Percentiles rank a stretch among this genome's conserved stretches.
Conservation (phyloP, 163 green algal genomes). For the Scenedesmus sp. region DNA sequence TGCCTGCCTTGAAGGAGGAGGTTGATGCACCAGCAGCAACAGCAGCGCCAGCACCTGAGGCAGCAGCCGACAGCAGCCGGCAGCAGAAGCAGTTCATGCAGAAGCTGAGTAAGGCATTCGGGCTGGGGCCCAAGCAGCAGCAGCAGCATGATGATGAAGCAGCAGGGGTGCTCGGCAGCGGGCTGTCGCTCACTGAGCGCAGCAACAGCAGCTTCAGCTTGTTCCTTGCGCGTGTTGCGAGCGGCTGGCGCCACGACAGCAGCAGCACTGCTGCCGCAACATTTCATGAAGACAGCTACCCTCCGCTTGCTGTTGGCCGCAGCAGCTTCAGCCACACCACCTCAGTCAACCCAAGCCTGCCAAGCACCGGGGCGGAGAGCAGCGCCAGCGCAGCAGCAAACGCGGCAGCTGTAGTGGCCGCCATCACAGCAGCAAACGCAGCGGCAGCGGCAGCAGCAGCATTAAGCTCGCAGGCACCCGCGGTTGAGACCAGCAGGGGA, state of each 20-base stretch:
- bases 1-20: conserved; percentile 27
- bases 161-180: neutral
- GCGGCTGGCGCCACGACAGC: conserved; percentile 19
- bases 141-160: neutral
- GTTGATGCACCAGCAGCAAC: neutral
- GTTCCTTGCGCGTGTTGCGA: conserved; percentile 28
- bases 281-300: conserved; percentile 16
- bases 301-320: neutral
- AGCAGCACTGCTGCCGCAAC: neutral
- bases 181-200: conserved; percentile 34
- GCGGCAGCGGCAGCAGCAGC: neutral
- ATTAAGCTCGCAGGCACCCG: neutral
- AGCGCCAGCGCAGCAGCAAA: neutral
- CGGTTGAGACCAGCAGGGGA: neutral
- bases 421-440: neutral
- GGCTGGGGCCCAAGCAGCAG: neutral
- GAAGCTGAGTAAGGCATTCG: conserved; percentile 11
- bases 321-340: neutral
- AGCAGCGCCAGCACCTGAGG: neutral
- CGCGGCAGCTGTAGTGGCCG: neutral
- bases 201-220: conserved; percentile 52
- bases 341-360: neutral
- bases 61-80: neutral
- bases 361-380: neutral
- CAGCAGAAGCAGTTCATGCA: conserved; percentile 19